Evolutionary conservation across 805 yeast genomes (phyloP), one percentile per base, ranked within the genome.

Genomic region (Wickerhamiella cacticola): DNA sequence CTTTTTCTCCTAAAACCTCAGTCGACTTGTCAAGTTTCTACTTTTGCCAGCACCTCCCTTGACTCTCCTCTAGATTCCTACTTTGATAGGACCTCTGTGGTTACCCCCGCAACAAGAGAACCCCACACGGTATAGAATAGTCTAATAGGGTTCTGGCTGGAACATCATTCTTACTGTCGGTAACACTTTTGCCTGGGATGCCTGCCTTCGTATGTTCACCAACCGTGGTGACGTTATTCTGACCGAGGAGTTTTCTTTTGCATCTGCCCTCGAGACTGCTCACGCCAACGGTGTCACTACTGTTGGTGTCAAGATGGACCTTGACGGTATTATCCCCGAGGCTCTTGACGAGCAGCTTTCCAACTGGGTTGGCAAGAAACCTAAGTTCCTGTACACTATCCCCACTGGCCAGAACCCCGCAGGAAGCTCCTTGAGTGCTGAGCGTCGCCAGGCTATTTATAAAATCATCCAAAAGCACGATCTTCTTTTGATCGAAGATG

Each of bases 401-500:
- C 81, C 92, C 55, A 92, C 97, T 7, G 98, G 98, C 53, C 97
- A 92, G 70, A 89, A 89, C 73, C 98, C 98, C 54, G 88, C 96
- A 16, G 98, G 98, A 33, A 79, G 94, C 3, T 82, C 86, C 21
- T 70, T 92, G 58, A 70, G 81, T 29, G 67, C 59, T 23, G 88
- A 84, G 59, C 79, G 97, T 69, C 83, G 96, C 68, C 63, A 67
- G 52, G 76, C 73, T 49, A 74, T 92, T 55, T 88, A 87, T 67
- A 73, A 75, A 52, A 62, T 89, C 53, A 89, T 94, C 29, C 79
- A 76, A 61, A 80, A 85, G 68, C 82, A 87, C 64, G 96, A 92
- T 67, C 73, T 89, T 62, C 59, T 89, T 48, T 80, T 89, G 56
- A 64, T 89, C 46, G 98, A 89, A 69, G 98, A 89, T 65, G 98